Conservation (phyloP, 306 rosid genomes). For the Nissolia schottii region DNA sequence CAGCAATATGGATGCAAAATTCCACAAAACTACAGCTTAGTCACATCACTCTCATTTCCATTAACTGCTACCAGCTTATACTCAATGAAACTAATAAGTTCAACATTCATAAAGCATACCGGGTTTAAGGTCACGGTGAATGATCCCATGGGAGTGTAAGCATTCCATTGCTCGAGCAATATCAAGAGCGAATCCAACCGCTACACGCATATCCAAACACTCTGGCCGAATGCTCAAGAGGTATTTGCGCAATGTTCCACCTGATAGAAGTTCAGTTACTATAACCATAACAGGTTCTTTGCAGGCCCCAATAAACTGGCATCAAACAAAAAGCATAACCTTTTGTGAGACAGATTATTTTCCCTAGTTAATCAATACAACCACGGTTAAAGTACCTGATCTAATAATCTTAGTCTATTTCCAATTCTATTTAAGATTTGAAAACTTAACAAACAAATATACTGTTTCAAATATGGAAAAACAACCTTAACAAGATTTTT, state of each 20-base stretch:
- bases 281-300: conserved; percentile 94
- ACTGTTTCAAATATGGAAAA: background rate
- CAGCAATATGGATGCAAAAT: background rate
- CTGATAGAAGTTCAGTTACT: conserved; percentile 86
- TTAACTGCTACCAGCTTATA: background rate
- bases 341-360: conserved; percentile 14
- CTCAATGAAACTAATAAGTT: background rate
- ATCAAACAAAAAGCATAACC: conserved; percentile 24
- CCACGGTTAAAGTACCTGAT: background rate
- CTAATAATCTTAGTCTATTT: background rate
- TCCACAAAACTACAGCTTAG: background rate
- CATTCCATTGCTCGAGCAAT: conserved; percentile 89
- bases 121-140: conserved; percentile 94
- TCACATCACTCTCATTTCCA: background rate
- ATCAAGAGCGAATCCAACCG: conserved; percentile 80
- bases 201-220: conserved; percentile 62
- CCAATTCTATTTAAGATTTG: conserved; percentile 8
- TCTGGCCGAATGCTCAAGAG: conserved; percentile 71
- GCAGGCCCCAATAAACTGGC: conserved; percentile 94
- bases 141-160: conserved; percentile 90
- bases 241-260: conserved; percentile 84
- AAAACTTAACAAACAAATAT: background rate
- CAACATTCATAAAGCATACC: conserved; percentile 42
- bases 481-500: conserved; percentile 86
- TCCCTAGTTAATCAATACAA: background rate